Evolutionary conservation across 441 rosid genomes (phyloP).

Genomic region (Metrosideros polymorpha): DNA sequence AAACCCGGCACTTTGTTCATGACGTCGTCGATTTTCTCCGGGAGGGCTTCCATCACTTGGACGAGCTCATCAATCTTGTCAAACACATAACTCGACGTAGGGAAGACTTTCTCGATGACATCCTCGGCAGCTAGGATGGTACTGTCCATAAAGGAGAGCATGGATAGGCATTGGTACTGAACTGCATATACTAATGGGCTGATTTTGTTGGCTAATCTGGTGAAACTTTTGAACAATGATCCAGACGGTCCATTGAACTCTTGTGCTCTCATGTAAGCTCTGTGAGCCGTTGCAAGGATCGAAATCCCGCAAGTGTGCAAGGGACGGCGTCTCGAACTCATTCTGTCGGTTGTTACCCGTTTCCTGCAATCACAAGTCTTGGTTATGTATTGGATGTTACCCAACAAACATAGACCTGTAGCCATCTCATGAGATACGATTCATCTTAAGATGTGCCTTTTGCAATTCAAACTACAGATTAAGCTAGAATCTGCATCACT

Average conservation of each 20-base stretch:
- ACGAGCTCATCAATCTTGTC: constrained; percentile 29
- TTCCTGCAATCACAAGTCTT: neutral
- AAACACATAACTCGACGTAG: constrained; percentile 31
- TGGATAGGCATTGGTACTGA: constrained; percentile 20
- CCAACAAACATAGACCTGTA: neutral
- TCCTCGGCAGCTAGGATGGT: constrained; percentile 33
- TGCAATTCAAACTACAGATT: neutral
- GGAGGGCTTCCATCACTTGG: constrained; percentile 29
- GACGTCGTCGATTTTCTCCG: constrained; percentile 28
- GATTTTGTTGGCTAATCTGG: neutral
- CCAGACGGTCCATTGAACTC: constrained; percentile 22
- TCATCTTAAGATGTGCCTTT: neutral
- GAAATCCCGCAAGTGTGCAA: constrained; percentile 44
- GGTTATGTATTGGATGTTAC: neutral
- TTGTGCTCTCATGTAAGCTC: constrained; percentile 22
- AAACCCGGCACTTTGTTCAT: constrained; percentile 19
- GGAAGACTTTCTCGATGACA: constrained; percentile 29
- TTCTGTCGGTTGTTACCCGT: neutral
- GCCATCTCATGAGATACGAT: neutral
- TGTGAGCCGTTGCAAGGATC: constrained; percentile 20
- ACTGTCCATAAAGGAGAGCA: constrained; percentile 33
- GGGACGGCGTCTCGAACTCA: constrained; percentile 40
- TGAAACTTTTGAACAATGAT: constrained; percentile 8
- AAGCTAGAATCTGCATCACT: neutral
- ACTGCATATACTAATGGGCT: constrained; percentile 18